phyloP scores from a whole-genome alignment of 257 asterid species.

The Nicotiana benthamiana region DNA sequence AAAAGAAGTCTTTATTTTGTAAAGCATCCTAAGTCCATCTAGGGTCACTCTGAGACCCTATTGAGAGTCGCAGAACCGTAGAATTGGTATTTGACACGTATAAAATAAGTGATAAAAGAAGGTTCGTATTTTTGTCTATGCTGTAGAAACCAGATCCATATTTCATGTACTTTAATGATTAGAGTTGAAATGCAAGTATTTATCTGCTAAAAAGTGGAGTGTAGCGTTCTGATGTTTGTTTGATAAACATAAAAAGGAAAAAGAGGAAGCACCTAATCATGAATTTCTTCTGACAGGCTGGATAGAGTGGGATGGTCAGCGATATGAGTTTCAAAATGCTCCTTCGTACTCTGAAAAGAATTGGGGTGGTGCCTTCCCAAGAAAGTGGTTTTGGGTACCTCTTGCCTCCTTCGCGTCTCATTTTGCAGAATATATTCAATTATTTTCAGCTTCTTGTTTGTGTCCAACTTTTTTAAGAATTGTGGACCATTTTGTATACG shows the following conservation, averaged over 20 bases:
- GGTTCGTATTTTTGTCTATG: not conserved
- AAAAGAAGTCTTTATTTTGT: not conserved
- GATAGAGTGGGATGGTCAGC: constrained; percentile 95
- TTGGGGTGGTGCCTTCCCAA: constrained; percentile 96
- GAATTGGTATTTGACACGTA: not conserved
- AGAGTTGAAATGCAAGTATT: not conserved
- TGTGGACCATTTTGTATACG: not conserved
- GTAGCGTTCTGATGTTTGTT: not conserved
- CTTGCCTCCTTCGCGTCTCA: not conserved
- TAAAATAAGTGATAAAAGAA: not conserved
- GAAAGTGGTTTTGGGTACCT: constrained; percentile 96
- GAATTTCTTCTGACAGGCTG: constrained; percentile 57
- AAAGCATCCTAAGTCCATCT: not conserved
- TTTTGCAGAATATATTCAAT: not conserved
- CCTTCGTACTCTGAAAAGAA: constrained; percentile 96
- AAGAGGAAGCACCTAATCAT: not conserved
- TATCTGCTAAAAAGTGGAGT: not conserved
- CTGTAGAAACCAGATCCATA: not conserved
- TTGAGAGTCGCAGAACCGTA: not conserved
- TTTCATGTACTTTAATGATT: not conserved
- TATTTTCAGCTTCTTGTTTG: not conserved
- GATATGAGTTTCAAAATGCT: constrained; percentile 80
- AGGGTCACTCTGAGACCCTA: not conserved
- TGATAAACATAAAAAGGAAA: not conserved
- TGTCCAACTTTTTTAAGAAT: not conserved